phyloP scores from a whole-genome alignment of 2,329 filamentous ascomycete genomes.

The Sporothrix protearum region DNA sequence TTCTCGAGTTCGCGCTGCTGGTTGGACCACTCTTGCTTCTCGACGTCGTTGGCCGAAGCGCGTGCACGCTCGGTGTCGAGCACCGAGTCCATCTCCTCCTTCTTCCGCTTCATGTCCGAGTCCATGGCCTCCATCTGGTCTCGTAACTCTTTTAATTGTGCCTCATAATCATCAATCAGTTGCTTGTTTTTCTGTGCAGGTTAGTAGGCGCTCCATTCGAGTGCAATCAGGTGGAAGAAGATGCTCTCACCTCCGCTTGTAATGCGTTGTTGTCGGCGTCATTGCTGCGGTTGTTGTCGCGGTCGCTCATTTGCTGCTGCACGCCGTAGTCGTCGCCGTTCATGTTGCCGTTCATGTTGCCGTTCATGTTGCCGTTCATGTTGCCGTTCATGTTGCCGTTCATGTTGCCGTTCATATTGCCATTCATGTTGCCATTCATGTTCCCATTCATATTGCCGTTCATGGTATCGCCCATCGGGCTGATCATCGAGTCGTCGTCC shows the following conservation, averaged over 20 bases:
- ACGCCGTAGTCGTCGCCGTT: conserved; percentile 37
- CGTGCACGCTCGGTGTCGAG: conserved; percentile 57
- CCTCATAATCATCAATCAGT: conserved; percentile 73
- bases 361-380: conserved; percentile 1
- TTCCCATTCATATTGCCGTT: conserved; percentile 29
- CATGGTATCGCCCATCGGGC: conserved; percentile 27
- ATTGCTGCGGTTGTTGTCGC: conserved; percentile 38
- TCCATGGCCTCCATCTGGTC: conserved; percentile 72
- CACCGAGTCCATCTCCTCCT: conserved; percentile 62
- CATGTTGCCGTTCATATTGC: neutral
- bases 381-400: conserved; percentile 29
- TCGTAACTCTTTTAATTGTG: conserved; percentile 69
- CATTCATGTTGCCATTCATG: conserved; percentile 32
- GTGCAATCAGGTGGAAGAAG: neutral
- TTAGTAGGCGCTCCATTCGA: neutral
- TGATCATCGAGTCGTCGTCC: conserved; percentile 61
- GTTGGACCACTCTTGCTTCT: conserved; percentile 69
- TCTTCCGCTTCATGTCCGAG: conserved; percentile 64
- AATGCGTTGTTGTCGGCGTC: conserved; percentile 38
- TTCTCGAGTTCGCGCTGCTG: conserved; percentile 65
- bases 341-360: conserved; percentile 29
- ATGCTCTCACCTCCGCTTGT: conserved; percentile 40
- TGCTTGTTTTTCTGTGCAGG: conserved; percentile 34
- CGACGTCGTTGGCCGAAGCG: conserved; percentile 50
- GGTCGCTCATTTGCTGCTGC: conserved; percentile 40